Evolutionary conservation across 352 stramenopile genomes (phyloP), one percentile per base, ranked within the genome.

Genomic region (Thalassiosira allenii): DNA sequence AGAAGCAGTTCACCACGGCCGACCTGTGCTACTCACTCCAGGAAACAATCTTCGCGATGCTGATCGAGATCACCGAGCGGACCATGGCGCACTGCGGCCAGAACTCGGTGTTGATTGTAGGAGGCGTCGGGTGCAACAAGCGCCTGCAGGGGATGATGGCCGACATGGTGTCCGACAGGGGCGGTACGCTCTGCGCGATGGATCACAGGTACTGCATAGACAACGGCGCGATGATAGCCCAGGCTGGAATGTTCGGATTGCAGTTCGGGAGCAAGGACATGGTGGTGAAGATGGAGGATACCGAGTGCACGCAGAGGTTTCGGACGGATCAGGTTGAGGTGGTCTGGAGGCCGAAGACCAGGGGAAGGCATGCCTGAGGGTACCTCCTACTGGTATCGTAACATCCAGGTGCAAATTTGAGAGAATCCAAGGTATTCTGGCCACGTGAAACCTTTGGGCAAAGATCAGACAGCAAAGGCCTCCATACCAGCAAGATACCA

Each of bases 171-270:
- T 87, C 93, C 65, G 96, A 99, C 41, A 91, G 98, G 49, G 96
- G 96, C 54, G 98, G 96, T 14, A 92, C 87, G 3, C 89, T 99
- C 2, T 99, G 96, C 67, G 96, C 95, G 6, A 99, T 99, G 97
- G 98, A 99, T 89, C 95, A 99, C 81, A 73, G 93, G 67, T 99
- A 99, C 92, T 99, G 97, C 79, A 98, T 99, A 77, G 98, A 99
- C 90, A 99, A 99, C 85, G 98, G 98, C 5, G 97, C 97, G 4
- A 99, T 99, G 98, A 99, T 99, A 84, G 97, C 98, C 25, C 97
- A 99, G 89, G 98, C 98, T 17, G 98, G 98, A 22, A 97, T 99
- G 14, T 95, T 99, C 51, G 93, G 98, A 61, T 98, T 98, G 72
- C 96, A 99, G 84, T 97, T 98, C 85, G 96, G 97, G 40, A 89